A percentile compares a stretch with the other conserved stretches of the same genome.
Evolutionary conservation across 1,284 basidiomycete genomes (phyloP).

Genomic region (Leccinum fallax): DNA sequence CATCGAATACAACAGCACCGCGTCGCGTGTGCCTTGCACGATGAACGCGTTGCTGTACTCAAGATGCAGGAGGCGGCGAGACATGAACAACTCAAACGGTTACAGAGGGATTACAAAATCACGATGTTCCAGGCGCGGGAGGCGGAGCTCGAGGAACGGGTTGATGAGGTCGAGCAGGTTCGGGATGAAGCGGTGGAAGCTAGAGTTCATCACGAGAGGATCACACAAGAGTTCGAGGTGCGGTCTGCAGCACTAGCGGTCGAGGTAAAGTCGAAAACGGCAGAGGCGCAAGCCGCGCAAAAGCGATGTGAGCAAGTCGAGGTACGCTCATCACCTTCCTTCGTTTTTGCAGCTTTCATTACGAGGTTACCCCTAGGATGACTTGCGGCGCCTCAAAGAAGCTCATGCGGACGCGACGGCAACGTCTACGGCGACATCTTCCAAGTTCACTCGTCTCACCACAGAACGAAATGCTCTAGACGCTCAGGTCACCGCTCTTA

Average conservation of each 20-base stretch:
- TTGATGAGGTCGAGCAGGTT: constrained; percentile 49
- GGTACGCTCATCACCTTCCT: constrained; percentile 35
- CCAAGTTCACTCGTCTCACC: constrained; percentile 56
- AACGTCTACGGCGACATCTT: constrained; percentile 45
- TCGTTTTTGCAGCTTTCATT: not conserved
- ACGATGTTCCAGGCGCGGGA: constrained; percentile 65
- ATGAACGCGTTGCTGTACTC: constrained; percentile 49
- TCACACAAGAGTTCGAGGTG: constrained; percentile 35
- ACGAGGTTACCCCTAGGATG: constrained; percentile 36
- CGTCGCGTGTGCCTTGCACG: constrained; percentile 52
- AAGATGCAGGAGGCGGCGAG: constrained; percentile 54
- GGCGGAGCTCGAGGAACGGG: constrained; percentile 53
- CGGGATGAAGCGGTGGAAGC: constrained; percentile 38
- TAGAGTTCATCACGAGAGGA: constrained; percentile 27
- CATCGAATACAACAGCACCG: constrained; percentile 66
- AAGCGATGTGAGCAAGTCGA: constrained; percentile 47
- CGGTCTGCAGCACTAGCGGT: constrained; percentile 35
- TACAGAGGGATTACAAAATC: constrained; percentile 65
- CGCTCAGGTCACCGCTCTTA: constrained; percentile 53
- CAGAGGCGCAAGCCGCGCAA: constrained; percentile 39
- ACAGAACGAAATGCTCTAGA: constrained; percentile 60
- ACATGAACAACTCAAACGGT: constrained; percentile 53
- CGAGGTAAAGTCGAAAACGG: constrained; percentile 42
- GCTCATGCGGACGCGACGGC: constrained; percentile 50
- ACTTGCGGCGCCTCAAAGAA: constrained; percentile 47